phyloP scores from a whole-genome alignment of 176 grass and related monocot genomes.

The Triticum timopheevii region DNA sequence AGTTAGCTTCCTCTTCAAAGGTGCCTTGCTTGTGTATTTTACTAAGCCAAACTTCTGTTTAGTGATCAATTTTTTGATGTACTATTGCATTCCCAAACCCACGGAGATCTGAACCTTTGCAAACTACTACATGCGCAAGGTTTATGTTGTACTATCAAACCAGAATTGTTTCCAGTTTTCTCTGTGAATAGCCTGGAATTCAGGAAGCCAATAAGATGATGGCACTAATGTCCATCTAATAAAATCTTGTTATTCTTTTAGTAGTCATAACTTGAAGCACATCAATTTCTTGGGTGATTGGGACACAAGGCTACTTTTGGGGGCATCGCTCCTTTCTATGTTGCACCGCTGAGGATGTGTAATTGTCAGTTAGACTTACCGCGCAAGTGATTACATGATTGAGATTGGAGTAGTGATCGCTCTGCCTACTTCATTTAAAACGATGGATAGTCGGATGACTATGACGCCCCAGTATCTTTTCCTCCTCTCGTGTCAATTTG shows the following conservation, averaged over 20 bases:
- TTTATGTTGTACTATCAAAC: constrained; percentile 22
- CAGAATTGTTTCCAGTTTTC: constrained; percentile 10
- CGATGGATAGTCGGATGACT: neutral
- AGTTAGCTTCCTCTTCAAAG: constrained; percentile 26
- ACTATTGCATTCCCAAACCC: constrained; percentile 13
- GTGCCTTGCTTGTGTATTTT: constrained; percentile 27
- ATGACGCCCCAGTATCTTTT: neutral
- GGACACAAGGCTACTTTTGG: neutral
- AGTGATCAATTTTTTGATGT: constrained; percentile 19
- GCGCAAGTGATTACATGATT: constrained; percentile 32
- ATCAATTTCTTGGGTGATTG: neutral
- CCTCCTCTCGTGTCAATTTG: constrained; percentile 16
- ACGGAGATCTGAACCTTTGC: constrained; percentile 7
- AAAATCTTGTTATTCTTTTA: neutral
- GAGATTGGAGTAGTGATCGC: neutral
- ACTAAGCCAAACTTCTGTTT: neutral
- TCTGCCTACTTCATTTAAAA: neutral
- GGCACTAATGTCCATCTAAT: neutral
- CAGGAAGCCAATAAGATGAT: constrained; percentile 20
- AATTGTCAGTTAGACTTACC: constrained; percentile 18
- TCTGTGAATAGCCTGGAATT: constrained; percentile 44
- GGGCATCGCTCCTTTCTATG: neutral
- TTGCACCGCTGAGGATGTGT: constrained; percentile 10
- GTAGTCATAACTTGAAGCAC: neutral
- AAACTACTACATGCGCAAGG: neutral